These are phyloP conservation scores for Globisporangium sylvaticum DNA, from an alignment of 352 stramenopile genomes.

Conservation along the genomic window DNA sequence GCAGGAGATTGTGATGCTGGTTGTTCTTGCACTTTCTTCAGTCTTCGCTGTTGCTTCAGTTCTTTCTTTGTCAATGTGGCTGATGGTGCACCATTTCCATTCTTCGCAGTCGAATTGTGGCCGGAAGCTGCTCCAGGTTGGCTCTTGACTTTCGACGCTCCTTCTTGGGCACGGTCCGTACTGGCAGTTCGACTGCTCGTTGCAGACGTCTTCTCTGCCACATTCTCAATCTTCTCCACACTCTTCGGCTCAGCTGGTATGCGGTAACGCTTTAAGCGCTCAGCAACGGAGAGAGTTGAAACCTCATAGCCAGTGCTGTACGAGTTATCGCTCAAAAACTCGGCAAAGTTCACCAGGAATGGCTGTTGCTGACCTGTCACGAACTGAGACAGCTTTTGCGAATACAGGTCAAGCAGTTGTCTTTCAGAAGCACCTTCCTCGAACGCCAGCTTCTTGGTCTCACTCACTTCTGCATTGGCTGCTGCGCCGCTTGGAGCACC, in stretches of 20 bases:
- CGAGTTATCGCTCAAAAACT: slow-evolving; percentile 69
- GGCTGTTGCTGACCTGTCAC: slow-evolving; percentile 69
- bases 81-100: slow-evolving; percentile 5
- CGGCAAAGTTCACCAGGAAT: slow-evolving; percentile 73
- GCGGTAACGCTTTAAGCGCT: slow-evolving; percentile 56
- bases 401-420: slow-evolving; percentile 51
- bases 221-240: slow-evolving; percentile 1
- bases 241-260: slow-evolving; percentile 19
- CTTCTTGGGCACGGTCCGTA: slow-evolving; percentile 10
- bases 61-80: slow-evolving; percentile 58
- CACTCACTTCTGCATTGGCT: not conserved
- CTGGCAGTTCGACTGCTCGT: not conserved
- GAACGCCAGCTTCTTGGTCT: slow-evolving; percentile 10
- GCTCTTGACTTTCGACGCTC: slow-evolving; percentile 19
- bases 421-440: slow-evolving; percentile 25
- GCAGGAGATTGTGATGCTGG: slow-evolving; percentile 6
- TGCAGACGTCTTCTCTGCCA: slow-evolving; percentile 2
- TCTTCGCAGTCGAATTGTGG: slow-evolving; percentile 4
- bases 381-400: slow-evolving; percentile 54
- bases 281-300: slow-evolving; percentile 55
- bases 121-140: slow-evolving; percentile 14
- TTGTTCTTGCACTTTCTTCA: slow-evolving; percentile 62
- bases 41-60: slow-evolving; percentile 62
- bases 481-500: not conserved
- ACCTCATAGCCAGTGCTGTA: slow-evolving; percentile 79